Evolutionary conservation across 768 basidiomycete genomes (phyloP).

Genomic region (Rhodotorula kratochvilovae): DNA sequence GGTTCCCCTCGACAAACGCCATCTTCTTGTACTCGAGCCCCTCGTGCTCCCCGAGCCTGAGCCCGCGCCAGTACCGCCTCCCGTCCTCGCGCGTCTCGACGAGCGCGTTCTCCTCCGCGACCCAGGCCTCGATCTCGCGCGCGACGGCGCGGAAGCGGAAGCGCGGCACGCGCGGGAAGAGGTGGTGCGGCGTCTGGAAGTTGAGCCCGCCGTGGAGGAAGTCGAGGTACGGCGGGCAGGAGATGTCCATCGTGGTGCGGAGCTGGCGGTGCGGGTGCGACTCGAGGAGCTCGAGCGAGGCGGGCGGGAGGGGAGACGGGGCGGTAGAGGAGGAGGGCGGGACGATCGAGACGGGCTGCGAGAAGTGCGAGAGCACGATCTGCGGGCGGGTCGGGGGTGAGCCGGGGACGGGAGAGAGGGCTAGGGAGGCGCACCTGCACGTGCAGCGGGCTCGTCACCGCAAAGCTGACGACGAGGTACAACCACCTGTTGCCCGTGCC

Average conservation of each 20-base stretch:
- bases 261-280: constrained; percentile 91
- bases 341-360: constrained; percentile 46
- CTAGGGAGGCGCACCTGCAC: constrained; percentile 63
- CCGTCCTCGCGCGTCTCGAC: constrained; percentile 3
- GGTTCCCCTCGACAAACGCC: constrained; percentile 80
- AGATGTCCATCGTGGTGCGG: constrained; percentile 94
- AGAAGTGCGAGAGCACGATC: constrained; percentile 96
- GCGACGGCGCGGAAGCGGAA: constrained; percentile 86
- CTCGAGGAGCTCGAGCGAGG: constrained; percentile 82
- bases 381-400: constrained; percentile 24
- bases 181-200: constrained; percentile 92
- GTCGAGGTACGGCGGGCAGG: constrained; percentile 73
- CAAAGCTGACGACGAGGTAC: constrained; percentile 79
- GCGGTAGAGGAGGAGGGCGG: constrained; percentile 5
- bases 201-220: constrained; percentile 97
- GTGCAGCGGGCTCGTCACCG: constrained; percentile 83
- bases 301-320: constrained; percentile 51
- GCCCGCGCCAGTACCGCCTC: constrained; percentile 8
- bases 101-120: constrained; percentile 58
- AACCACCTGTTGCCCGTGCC: constrained; percentile 64
- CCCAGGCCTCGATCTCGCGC: constrained; percentile 77
- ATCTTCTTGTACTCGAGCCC: constrained; percentile 85
- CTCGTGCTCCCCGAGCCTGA: constrained; percentile 45
- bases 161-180: constrained; percentile 90
- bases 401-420: constrained; percentile 46